Evolutionary conservation across 2,329 filamentous ascomycete genomes (phyloP).

Genomic region (Mycocentrospora acerina): DNA sequence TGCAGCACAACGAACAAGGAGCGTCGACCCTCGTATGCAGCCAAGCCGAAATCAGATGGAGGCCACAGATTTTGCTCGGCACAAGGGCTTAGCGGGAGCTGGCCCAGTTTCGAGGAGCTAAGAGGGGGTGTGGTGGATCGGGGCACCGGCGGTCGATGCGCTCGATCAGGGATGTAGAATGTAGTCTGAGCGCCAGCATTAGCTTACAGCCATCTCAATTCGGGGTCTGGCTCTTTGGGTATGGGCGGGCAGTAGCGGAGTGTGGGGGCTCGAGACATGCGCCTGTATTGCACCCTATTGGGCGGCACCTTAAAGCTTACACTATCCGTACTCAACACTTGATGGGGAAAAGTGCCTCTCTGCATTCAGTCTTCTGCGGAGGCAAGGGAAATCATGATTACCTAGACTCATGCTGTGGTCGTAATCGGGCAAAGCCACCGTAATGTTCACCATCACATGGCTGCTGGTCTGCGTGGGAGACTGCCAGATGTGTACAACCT

Average conservation of each 20-base stretch:
- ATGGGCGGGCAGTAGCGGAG: conserved; percentile 30
- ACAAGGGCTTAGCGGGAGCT: conserved; percentile 34
- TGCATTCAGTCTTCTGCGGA: neutral
- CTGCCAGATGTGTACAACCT: conserved; percentile 6
- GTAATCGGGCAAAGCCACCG: no score
- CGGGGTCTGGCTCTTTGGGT: conserved; percentile 25
- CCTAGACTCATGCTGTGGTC: no score
- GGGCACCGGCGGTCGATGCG: conserved; percentile 26
- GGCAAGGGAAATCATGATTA: neutral
- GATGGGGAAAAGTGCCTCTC: conserved; percentile 9
- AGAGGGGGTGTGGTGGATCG: conserved; percentile 20
- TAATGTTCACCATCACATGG: no score
- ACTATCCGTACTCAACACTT: conserved; percentile 8
- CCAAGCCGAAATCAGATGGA: conserved; percentile 31
- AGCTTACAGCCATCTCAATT: conserved; percentile 21
- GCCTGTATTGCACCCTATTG: conserved; percentile 30
- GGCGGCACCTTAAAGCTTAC: conserved; percentile 10
- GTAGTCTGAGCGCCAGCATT: conserved; percentile 24
- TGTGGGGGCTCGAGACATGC: conserved; percentile 35
- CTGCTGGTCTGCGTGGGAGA: conserved; percentile 1
- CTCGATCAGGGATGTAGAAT: conserved; percentile 31
- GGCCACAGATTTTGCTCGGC: conserved; percentile 28
- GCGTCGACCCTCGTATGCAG: conserved; percentile 35
- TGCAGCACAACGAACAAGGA: conserved; percentile 36
- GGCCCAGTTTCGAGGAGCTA: conserved; percentile 23